Conservation (phyloP, 2,329 filamentous ascomycete species). For the Shiraia bambusicola region DNA sequence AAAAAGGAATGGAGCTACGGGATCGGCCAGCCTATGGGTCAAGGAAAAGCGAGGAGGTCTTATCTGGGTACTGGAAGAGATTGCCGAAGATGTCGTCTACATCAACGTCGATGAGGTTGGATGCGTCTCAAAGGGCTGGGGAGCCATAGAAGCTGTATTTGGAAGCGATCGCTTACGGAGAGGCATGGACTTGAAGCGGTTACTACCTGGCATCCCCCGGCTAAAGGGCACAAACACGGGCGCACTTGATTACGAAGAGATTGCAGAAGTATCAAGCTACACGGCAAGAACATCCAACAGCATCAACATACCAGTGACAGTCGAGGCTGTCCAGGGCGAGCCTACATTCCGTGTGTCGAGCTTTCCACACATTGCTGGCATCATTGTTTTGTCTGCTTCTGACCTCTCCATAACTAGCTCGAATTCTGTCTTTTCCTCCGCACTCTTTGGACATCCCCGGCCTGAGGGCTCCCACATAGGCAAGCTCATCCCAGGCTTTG, state of each 20-base stretch:
- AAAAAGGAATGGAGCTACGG: constrained; percentile 88
- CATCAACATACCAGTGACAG: constrained; percentile 79
- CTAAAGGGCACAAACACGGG: constrained; percentile 71
- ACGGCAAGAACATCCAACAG: constrained; percentile 77
- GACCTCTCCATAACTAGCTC: constrained; percentile 83
- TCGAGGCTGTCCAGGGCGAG: constrained; percentile 70
- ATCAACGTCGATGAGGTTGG: constrained; percentile 78
- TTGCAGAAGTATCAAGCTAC: constrained; percentile 73
- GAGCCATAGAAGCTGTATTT: constrained; percentile 86
- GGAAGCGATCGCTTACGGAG: constrained; percentile 66
- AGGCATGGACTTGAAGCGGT: constrained; percentile 72
- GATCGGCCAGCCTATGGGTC: constrained; percentile 95
- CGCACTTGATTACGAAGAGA: constrained; percentile 75
- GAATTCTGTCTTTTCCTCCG: constrained; percentile 90
- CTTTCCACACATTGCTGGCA: constrained; percentile 95
- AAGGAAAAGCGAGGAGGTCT: constrained; percentile 93
- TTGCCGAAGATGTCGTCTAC: constrained; percentile 86
- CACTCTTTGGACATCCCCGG: constrained; percentile 84
- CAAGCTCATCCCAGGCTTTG: constrained; percentile 82
- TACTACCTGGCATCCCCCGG: constrained; percentile 81
- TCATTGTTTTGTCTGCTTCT: constrained; percentile 83
- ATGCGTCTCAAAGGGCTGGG: constrained; percentile 66
- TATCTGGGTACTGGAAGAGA: constrained; percentile 98
- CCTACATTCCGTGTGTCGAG: constrained; percentile 82
- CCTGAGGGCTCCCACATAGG: constrained; percentile 79